Conservation (phyloP, 495 filamentous ascomycete species). For the Thermothielavioides terrestris region DNA sequence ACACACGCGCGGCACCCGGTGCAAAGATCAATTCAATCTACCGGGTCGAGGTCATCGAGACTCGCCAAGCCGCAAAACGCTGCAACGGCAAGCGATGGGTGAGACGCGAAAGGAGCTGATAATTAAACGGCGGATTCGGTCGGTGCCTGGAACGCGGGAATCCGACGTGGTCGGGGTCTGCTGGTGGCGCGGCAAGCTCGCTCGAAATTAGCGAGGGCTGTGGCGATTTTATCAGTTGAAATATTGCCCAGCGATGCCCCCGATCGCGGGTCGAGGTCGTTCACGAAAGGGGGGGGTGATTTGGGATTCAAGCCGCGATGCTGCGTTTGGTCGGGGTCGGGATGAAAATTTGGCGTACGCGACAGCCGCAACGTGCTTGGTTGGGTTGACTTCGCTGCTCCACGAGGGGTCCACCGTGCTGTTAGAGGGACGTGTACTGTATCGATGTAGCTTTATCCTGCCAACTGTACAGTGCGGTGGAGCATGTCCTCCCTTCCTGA, state of each 20-base stretch:
- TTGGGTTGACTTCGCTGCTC: background rate
- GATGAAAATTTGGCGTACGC: slow-evolving; percentile 3
- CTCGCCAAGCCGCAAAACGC: background rate
- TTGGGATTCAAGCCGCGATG: too few relatives aligned
- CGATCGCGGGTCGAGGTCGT: too few relatives aligned
- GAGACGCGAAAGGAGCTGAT: background rate
- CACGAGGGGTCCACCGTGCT: too few relatives aligned
- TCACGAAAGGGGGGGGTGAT: background rate
- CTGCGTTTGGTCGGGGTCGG: background rate
- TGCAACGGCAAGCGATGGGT: background rate
- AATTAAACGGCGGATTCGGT: too few relatives aligned
- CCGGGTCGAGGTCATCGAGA: slow-evolving; percentile 9
- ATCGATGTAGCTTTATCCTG: too few relatives aligned
- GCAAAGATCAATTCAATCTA: background rate
- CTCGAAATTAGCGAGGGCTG: too few relatives aligned
- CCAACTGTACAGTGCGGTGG: too few relatives aligned
- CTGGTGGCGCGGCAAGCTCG: too few relatives aligned
- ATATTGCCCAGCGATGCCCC: too few relatives aligned
- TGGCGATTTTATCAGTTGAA: background rate
- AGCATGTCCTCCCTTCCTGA: too few relatives aligned
- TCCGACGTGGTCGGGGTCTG: background rate
- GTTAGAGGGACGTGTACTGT: too few relatives aligned
- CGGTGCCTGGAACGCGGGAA: background rate
- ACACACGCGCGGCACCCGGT: slow-evolving; percentile 6
- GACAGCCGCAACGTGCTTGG: background rate